Percentiles rank a stretch among this genome's conserved stretches.
These are phyloP conservation scores for Pythium rishiriense DNA, from an alignment of 352 stramenopile species.

Conservation along the genomic window DNA sequence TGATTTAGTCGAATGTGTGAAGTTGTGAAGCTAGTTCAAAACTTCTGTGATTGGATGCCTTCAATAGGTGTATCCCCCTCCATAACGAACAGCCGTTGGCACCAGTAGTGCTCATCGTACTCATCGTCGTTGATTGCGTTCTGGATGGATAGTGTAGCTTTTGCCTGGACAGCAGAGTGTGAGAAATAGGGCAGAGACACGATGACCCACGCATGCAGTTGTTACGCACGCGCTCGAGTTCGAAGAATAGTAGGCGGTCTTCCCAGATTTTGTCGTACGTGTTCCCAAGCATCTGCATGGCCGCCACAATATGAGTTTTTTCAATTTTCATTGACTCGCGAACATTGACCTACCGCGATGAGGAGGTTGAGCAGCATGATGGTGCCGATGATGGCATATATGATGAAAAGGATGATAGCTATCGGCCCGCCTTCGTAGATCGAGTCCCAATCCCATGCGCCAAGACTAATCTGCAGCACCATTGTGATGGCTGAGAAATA, in stretches of 20 bases:
- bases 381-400: slow-evolving; percentile 74
- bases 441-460: slow-evolving; percentile 72
- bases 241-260: slow-evolving; percentile 78
- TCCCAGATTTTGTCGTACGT: slow-evolving; percentile 88
- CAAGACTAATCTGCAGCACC: slow-evolving; percentile 74
- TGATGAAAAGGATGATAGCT: slow-evolving; percentile 68
- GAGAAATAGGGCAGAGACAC: not conserved
- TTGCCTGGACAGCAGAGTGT: slow-evolving; percentile 36
- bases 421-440: slow-evolving; percentile 73
- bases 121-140: slow-evolving; percentile 58
- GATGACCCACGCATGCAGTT: not conserved
- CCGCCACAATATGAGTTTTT: not conserved
- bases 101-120: slow-evolving; percentile 80
- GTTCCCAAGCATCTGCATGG: slow-evolving; percentile 72
- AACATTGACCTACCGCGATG: slow-evolving; percentile 61
- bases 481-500: slow-evolving; percentile 58
- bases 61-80: slow-evolving; percentile 77
- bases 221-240: slow-evolving; percentile 61
- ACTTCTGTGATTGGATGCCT: slow-evolving; percentile 75
- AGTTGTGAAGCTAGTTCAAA: slow-evolving; percentile 30
- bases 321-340: too few species aligned
- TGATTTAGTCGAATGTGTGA: slow-evolving; percentile 63
- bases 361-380: slow-evolving; percentile 85
- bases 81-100: slow-evolving; percentile 66
- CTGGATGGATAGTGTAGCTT: slow-evolving; percentile 78